Evolutionary conservation across 208 protist species (phyloP).

Genomic region (Naegleria fowleri): DNA sequence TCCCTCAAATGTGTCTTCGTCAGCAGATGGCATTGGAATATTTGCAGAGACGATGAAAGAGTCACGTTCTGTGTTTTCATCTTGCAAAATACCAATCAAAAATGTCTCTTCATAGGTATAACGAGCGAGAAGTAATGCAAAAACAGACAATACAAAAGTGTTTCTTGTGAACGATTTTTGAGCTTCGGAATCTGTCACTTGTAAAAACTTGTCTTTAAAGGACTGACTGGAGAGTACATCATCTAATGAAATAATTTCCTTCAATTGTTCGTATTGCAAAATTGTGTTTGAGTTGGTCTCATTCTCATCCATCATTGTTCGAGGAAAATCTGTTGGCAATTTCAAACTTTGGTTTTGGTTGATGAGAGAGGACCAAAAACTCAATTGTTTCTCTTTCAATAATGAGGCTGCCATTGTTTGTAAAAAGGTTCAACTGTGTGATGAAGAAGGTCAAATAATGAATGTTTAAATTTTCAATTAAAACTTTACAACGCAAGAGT

Average conservation of each 20-base stretch:
- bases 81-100: background rate
- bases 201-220: background rate
- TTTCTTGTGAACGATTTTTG: background rate
- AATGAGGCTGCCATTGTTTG: background rate
- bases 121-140: background rate
- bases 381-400: background rate
- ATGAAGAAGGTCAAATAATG: no score
- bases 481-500: no score
- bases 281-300: background rate
- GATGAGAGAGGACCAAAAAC: background rate
- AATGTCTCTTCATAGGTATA: conserved; percentile 17
- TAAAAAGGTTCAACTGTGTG: no score
- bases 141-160: background rate
- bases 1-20: background rate
- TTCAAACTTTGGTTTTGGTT: conserved; percentile 17
- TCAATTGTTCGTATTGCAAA: background rate
- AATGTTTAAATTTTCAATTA: no score
- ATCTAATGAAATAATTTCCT: background rate
- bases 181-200: background rate
- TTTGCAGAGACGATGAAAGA: background rate
- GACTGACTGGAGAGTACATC: background rate
- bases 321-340: background rate
- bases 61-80: background rate
- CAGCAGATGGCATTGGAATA: background rate
- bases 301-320: background rate